These are phyloP conservation scores for Sporothrix phasma DNA, from an alignment of 2,329 filamentous ascomycete species.

Conservation along the genomic window DNA sequence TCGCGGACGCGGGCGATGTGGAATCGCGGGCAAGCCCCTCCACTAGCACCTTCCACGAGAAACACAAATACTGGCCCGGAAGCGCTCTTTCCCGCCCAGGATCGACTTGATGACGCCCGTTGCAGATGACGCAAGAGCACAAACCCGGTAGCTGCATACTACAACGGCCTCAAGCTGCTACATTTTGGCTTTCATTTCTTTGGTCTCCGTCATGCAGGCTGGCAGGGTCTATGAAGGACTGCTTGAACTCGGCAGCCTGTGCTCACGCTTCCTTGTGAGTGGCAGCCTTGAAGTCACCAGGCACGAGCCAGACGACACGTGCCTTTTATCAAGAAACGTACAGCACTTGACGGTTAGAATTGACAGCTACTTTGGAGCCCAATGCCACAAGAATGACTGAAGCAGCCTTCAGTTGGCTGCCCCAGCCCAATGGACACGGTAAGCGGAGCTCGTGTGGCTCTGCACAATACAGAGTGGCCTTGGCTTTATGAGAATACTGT, in stretches of 20 bases:
- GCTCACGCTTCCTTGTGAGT: not conserved
- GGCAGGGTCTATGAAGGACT: not conserved
- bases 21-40: constrained; percentile 2
- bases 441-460: no score
- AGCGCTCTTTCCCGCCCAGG: not conserved
- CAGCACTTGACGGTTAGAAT: no score
- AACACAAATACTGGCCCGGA: not conserved
- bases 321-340: no score
- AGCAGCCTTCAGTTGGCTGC: no score
- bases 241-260: not conserved
- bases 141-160: not conserved
- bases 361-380: no score
- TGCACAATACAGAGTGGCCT: no score
- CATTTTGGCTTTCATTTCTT: not conserved
- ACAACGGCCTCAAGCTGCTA: not conserved
- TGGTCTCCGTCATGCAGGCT: constrained; percentile 1
- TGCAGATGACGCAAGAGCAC: not conserved
- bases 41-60: not conserved
- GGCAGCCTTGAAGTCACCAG: not conserved
- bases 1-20: not conserved
- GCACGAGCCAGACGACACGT: no score
- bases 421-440: no score
- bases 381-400: no score
- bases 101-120: not conserved
- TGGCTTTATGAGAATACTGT: no score